Evolutionary conservation across 2,329 filamentous ascomycete genomes (phyloP), one percentile per base, ranked within the genome.

Genomic region (Colletotrichum agaves): DNA sequence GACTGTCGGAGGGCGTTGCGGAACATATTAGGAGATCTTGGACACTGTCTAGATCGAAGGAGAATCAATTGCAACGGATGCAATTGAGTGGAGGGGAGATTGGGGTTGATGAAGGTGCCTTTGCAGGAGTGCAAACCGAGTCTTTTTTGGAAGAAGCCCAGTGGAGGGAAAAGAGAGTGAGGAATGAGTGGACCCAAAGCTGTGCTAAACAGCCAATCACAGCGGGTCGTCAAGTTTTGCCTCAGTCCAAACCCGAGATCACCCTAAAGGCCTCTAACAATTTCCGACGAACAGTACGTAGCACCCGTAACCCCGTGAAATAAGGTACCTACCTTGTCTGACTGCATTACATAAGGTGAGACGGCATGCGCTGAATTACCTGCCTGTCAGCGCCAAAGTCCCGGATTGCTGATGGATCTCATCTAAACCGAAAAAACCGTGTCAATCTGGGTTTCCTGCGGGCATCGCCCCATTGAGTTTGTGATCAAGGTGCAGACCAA

Each of bases 1-100:
- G 94, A 97, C 89, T 97, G 94, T 88, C 94, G 91, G 86, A 98
- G 89, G 88, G 95, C 94, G 91, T 93, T 97, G 87, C 95, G 93
- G 90, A 98, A 97, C 95, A 98, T 98, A 86, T 82, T 87, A 75
- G 77, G 83, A 86, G 83, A 82, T 82, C 78, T 82, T 76, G 84
- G 78, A 81, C 79, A 78, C 81, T 84, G 79, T 81, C 81, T 79
- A 78, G 79, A 82, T 78, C 78, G 78, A 82, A 81, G 74, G 80
- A 81, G 81, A 82, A 83, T 83, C 88, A 90, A 90, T 88, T 89
- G 87, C 87, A 85, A 80, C 79, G 76, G 76, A 81, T 83, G 85
- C 86, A 88, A 88, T 86, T 88, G 87, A 80, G 77, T 80, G 80
- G 85, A 87, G 86, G 83, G 85, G 85, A 87, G 85, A 86, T 87